These are phyloP conservation scores for Crithidia brevicula DNA, from an alignment of 208 protist species.

Conservation along the genomic window DNA sequence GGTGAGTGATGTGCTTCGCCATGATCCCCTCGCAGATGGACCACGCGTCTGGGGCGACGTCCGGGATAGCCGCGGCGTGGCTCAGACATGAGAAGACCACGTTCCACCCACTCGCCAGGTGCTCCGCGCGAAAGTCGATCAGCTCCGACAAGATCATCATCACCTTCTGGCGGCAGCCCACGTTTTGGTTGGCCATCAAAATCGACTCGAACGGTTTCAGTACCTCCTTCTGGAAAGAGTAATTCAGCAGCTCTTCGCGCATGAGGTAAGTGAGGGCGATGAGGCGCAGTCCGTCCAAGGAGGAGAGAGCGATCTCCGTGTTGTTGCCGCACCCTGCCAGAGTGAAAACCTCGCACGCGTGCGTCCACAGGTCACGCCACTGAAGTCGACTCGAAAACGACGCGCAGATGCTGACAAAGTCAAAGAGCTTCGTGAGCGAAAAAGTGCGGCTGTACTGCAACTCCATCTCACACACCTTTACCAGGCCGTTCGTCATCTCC, in stretches of 20 bases:
- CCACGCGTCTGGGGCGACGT: conserved; percentile 72
- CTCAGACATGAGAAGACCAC: conserved; percentile 86
- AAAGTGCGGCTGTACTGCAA: conserved; percentile 76
- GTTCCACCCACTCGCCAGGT: conserved; percentile 84
- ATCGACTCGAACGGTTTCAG: conserved; percentile 79
- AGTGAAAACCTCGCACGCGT: conserved; percentile 75
- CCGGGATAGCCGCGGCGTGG: conserved; percentile 75
- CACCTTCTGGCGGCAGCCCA: conserved; percentile 57
- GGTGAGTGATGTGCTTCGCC: conserved; percentile 52
- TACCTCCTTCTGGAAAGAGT: conserved; percentile 88
- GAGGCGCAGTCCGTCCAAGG: conserved; percentile 70
- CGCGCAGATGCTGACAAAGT: conserved; percentile 84
- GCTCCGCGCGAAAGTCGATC: conserved; percentile 70
- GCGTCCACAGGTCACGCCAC: conserved; percentile 82
- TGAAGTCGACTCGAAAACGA: conserved; percentile 76
- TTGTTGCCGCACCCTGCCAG: conserved; percentile 53
- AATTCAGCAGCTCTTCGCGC: conserved; percentile 80
- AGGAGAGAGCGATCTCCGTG: conserved; percentile 58
- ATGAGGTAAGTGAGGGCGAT: conserved; percentile 79
- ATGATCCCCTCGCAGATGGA: conserved; percentile 69
- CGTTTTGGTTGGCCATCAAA: conserved; percentile 73
- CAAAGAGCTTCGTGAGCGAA: conserved; percentile 82
- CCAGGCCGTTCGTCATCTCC: conserved; percentile 77
- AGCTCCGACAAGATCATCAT: conserved; percentile 77
- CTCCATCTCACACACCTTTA: conserved; percentile 74